A percentile compares a stretch with the other conserved stretches of the same genome.
Conservation (phyloP, 2,329 filamentous ascomycete species). For the Diaporthe sp. region DNA sequence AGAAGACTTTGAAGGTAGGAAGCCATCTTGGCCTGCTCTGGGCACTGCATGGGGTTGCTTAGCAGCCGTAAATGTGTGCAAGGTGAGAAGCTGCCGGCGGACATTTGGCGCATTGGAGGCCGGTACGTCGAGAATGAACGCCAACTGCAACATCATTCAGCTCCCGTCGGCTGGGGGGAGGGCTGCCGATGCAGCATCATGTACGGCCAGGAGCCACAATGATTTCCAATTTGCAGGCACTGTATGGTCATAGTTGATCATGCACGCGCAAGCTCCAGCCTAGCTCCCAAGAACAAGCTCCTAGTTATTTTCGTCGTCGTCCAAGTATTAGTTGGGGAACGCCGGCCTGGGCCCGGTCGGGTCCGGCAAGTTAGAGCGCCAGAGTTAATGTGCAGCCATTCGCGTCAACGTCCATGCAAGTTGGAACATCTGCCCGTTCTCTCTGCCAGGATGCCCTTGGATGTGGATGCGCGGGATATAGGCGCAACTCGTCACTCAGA, state of each 20-base stretch:
- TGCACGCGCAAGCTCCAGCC: background rate
- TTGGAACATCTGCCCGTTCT: background rate
- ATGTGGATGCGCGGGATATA: background rate
- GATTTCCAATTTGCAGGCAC: background rate
- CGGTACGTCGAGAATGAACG: background rate
- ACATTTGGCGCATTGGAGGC: background rate
- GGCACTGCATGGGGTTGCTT: background rate
- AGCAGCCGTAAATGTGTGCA: background rate
- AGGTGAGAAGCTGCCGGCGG: background rate
- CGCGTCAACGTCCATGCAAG: constrained; percentile 12
- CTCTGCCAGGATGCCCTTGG: background rate
- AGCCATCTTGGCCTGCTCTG: background rate
- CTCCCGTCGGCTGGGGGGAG: background rate
- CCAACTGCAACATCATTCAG: background rate
- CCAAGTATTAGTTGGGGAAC: background rate
- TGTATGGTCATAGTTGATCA: background rate
- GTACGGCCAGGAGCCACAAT: background rate
- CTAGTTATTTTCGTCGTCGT: constrained; percentile 17
- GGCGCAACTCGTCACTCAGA: background rate
- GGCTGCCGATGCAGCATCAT: background rate
- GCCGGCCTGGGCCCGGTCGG: background rate
- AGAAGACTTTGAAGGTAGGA: background rate
- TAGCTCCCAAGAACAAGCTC: background rate
- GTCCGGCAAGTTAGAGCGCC: background rate
- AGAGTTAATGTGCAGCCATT: background rate